Evolutionary conservation across 805 yeast species (phyloP).

Genomic region (Candida awuae): DNA sequence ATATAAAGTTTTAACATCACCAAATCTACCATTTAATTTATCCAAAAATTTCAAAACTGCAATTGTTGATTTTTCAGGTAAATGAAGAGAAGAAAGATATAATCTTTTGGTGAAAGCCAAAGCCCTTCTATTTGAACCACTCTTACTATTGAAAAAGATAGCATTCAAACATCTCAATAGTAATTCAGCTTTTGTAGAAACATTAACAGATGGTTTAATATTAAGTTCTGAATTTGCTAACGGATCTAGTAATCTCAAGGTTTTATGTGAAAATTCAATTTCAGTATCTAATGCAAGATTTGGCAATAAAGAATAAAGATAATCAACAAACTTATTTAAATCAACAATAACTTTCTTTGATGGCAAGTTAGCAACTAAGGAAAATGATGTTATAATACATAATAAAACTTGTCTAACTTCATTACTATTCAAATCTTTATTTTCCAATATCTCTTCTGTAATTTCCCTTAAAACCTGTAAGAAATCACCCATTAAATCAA

Average conservation of each 20-base stretch:
- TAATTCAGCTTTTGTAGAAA: constrained; percentile 83
- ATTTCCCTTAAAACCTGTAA: constrained; percentile 83
- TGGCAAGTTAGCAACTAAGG: constrained; percentile 68
- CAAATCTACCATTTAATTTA: constrained; percentile 62
- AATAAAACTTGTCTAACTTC: constrained; percentile 68
- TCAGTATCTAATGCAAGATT: constrained; percentile 72
- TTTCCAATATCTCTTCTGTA: constrained; percentile 41
- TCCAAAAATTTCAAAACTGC: constrained; percentile 74
- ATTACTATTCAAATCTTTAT: constrained; percentile 34
- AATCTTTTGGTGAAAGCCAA: constrained; percentile 78
- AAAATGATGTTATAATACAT: constrained; percentile 85
- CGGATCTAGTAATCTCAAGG: constrained; percentile 77
- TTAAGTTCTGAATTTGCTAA: constrained; percentile 32
- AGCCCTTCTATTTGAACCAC: constrained; percentile 61
- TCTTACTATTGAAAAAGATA: constrained; percentile 67
- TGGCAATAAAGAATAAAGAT: constrained; percentile 61
- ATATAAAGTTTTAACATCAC: constrained; percentile 66
- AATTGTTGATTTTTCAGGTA: constrained; percentile 82
- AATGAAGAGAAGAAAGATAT: constrained; percentile 55
- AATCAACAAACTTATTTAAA: constrained; percentile 68
- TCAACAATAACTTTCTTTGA: constrained; percentile 72
- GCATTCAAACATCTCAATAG: constrained; percentile 69
- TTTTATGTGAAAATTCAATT: constrained; percentile 75
- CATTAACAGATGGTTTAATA: constrained; percentile 65
- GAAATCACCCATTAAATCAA: constrained; percentile 88